phyloP scores from a whole-genome alignment of 208 protist genomes.

The Acanthamoeba castellanii region DNA sequence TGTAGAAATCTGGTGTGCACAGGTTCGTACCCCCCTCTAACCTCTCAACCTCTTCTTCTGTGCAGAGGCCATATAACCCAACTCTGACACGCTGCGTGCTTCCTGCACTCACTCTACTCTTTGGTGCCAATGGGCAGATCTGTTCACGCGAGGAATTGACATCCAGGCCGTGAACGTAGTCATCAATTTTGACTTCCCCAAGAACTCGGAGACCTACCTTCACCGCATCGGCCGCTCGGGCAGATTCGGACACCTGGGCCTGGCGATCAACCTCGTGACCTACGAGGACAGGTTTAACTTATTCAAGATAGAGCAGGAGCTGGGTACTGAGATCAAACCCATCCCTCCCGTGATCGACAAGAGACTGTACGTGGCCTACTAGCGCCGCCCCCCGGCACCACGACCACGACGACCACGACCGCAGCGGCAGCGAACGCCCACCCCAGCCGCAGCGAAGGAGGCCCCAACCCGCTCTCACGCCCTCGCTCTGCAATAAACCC shows the following conservation, averaged over 20 bases:
- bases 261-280: constrained; percentile 99
- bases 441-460: no score
- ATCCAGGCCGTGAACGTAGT: constrained; percentile 99
- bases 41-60: no score
- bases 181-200: constrained; percentile 99
- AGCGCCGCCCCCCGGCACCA: not conserved
- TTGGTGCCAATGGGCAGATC: constrained; percentile 88
- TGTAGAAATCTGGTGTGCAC: constrained; percentile 99
- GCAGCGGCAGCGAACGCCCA: no score
- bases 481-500: no score
- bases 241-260: constrained; percentile 98
- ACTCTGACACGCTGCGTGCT: no score
- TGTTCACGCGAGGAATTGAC: constrained; percentile 99
- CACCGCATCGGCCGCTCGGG: constrained; percentile 92
- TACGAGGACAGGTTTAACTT: constrained; percentile 93
- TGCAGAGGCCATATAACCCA: no score
- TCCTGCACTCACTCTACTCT: not conserved
- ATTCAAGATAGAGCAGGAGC: constrained; percentile 98
- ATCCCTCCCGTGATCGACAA: constrained; percentile 97
- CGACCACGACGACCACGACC: no score
- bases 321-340: constrained; percentile 99
- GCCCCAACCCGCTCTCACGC: no score
- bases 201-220: constrained; percentile 98
- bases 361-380: constrained; percentile 93
- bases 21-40: constrained; percentile 71